Conservation (phyloP, 495 filamentous ascomycete genomes). For the Aspergillus olivimuriae region DNA sequence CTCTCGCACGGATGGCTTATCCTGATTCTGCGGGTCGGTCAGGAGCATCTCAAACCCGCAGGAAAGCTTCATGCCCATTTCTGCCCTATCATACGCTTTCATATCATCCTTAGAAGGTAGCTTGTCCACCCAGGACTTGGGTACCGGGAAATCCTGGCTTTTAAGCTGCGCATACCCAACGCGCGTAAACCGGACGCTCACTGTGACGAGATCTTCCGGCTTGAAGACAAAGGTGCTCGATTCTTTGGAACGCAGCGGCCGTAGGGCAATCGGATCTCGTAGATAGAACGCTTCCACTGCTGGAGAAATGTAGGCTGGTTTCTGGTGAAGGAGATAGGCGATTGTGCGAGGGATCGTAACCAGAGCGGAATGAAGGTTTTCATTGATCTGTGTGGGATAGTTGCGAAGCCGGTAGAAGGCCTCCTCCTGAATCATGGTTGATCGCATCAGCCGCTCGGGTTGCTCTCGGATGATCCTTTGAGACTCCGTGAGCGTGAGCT, state of each 20-base stretch:
- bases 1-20: conserved; percentile 62
- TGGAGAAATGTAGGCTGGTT: conserved; percentile 67
- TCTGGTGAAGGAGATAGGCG: conserved; percentile 70
- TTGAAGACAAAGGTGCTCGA: conserved; percentile 51
- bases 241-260: conserved; percentile 52
- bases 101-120: conserved; percentile 29
- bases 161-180: conserved; percentile 87
- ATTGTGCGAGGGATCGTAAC: conserved; percentile 73
- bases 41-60: conserved; percentile 90
- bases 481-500: conserved; percentile 55
- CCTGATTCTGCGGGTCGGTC: conserved; percentile 53
- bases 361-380: conserved; percentile 64
- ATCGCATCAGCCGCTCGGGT: conserved; percentile 52
- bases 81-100: conserved; percentile 43
- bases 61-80: conserved; percentile 83
- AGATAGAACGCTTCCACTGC: conserved; percentile 91
- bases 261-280: conserved; percentile 73
- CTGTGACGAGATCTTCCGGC: conserved; percentile 69
- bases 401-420: conserved; percentile 80
- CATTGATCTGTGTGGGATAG: conserved; percentile 67
- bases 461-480: conserved; percentile 47
- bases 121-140: conserved; percentile 52
- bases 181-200: conserved; percentile 75
- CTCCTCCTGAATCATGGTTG: conserved; percentile 70
- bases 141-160: conserved; percentile 74